A percentile compares a stretch with the other conserved stretches of the same genome.
phyloP scores from a whole-genome alignment of 768 basidiomycete species.

The Boletales sp. region DNA sequence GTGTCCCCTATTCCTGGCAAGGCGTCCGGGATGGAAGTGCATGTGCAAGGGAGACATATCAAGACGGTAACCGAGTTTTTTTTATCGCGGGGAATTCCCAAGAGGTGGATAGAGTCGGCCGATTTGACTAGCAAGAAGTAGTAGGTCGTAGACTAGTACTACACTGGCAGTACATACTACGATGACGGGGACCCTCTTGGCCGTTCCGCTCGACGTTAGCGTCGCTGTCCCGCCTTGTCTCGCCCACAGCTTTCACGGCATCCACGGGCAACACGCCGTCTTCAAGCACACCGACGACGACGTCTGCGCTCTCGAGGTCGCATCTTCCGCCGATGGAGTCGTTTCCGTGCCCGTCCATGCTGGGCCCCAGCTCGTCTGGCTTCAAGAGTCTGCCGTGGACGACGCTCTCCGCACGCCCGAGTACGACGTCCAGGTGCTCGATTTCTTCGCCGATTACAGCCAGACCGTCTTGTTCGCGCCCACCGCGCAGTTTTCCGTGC shows the following conservation, averaged over 20 bases:
- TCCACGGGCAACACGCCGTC: constrained; percentile 50
- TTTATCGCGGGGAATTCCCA: constrained; percentile 68
- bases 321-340: neutral
- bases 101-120: constrained; percentile 67
- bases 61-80: constrained; percentile 65
- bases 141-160: neutral
- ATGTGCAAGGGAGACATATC: constrained; percentile 83
- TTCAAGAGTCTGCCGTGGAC: constrained; percentile 55
- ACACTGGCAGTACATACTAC: neutral
- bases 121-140: constrained; percentile 49
- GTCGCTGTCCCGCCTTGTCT: constrained; percentile 38
- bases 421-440: constrained; percentile 32
- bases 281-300: constrained; percentile 36
- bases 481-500: constrained; percentile 28
- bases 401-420: constrained; percentile 34
- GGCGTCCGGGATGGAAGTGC: constrained; percentile 58
- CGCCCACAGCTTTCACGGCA: constrained; percentile 51
- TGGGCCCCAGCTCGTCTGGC: constrained; percentile 56
- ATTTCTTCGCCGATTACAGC: constrained; percentile 29
- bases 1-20: constrained; percentile 63
- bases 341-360: constrained; percentile 23
- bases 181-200: constrained; percentile 16
- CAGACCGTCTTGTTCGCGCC: constrained; percentile 20
- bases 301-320: too few relatives aligned
- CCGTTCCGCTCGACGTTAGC: constrained; percentile 20